Evolutionary conservation across 1,284 basidiomycete species (phyloP).

Genomic region (Pseudozyma sp.): DNA sequence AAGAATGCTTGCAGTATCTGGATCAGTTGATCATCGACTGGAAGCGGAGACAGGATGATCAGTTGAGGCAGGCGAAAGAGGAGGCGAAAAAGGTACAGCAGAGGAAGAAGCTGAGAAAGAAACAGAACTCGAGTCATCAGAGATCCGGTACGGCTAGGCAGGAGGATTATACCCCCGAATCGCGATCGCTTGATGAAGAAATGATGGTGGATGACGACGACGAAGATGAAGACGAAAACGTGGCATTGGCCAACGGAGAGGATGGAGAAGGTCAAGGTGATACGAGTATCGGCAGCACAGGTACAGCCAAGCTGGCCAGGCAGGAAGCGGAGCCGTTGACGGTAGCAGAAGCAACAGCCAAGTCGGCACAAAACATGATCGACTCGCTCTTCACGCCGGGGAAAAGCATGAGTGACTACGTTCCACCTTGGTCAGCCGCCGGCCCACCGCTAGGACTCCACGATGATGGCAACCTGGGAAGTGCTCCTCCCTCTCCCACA

Average conservation of each 20-base stretch:
- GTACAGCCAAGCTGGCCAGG: slow-evolving; percentile 25
- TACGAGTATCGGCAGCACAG: slow-evolving; percentile 38
- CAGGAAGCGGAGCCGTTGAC: slow-evolving; percentile 29
- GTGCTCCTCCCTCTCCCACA: slow-evolving; percentile 29
- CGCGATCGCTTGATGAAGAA: slow-evolving; percentile 19
- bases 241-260: background rate
- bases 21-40: slow-evolving; percentile 94
- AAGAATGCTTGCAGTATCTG: slow-evolving; percentile 93
- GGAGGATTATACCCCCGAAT: slow-evolving; percentile 31
- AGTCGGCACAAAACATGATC: slow-evolving; percentile 47
- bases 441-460: slow-evolving; percentile 41
- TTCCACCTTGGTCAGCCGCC: slow-evolving; percentile 54
- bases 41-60: slow-evolving; percentile 75
- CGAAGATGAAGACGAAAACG: slow-evolving; percentile 18
- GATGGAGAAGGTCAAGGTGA: slow-evolving; percentile 18
- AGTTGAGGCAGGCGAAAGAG: slow-evolving; percentile 30
- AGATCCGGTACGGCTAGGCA: slow-evolving; percentile 55
- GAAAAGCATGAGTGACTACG: slow-evolving; percentile 57
- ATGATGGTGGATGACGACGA: slow-evolving; percentile 6
- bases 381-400: slow-evolving; percentile 58
- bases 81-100: slow-evolving; percentile 28
- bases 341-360: slow-evolving; percentile 40
- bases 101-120: slow-evolving; percentile 35
- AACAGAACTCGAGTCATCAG: slow-evolving; percentile 39
- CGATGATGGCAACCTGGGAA: slow-evolving; percentile 23